Percentiles rank a stretch among this genome's conserved stretches.
These are phyloP conservation scores for Rugosomyces carneus DNA, from an alignment of 1,284 basidiomycete genomes.

Conservation along the genomic window DNA sequence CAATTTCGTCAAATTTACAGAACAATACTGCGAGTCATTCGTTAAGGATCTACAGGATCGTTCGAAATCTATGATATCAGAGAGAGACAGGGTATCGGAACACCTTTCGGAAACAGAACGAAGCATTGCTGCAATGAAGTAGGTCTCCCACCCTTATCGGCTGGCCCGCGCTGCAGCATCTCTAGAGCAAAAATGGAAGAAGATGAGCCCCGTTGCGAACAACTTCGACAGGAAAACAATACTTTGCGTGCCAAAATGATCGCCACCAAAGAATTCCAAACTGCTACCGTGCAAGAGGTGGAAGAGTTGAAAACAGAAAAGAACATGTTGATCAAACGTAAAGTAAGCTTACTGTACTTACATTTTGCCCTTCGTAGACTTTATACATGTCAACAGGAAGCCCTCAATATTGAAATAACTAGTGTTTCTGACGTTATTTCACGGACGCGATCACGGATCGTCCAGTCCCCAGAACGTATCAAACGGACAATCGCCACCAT, in stretches of 20 bases:
- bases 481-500: slow-evolving; percentile 73
- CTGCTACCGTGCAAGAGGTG: slow-evolving; percentile 47
- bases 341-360: slow-evolving; percentile 28
- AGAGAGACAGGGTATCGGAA: slow-evolving; percentile 48
- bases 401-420: slow-evolving; percentile 50
- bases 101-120: slow-evolving; percentile 47
- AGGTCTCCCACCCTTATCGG: slow-evolving; percentile 18
- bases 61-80: slow-evolving; percentile 48
- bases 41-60: slow-evolving; percentile 54
- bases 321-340: slow-evolving; percentile 48
- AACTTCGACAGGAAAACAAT: slow-evolving; percentile 55
- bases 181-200: slow-evolving; percentile 59
- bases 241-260: slow-evolving; percentile 58
- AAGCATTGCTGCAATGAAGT: slow-evolving; percentile 61
- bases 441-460: slow-evolving; percentile 65
- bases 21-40: slow-evolving; percentile 58
- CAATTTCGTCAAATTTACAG: slow-evolving; percentile 88
- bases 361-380: neutral
- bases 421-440: slow-evolving; percentile 52
- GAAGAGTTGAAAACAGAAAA: slow-evolving; percentile 69
- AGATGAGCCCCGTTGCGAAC: slow-evolving; percentile 65
- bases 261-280: slow-evolving; percentile 61
- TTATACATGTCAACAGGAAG: slow-evolving; percentile 37
- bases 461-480: slow-evolving; percentile 84
- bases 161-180: neutral